Base-by-base conservation (phyloP, 1,284 basidiomycete species). In the Clitocybe nebularis region DNA sequence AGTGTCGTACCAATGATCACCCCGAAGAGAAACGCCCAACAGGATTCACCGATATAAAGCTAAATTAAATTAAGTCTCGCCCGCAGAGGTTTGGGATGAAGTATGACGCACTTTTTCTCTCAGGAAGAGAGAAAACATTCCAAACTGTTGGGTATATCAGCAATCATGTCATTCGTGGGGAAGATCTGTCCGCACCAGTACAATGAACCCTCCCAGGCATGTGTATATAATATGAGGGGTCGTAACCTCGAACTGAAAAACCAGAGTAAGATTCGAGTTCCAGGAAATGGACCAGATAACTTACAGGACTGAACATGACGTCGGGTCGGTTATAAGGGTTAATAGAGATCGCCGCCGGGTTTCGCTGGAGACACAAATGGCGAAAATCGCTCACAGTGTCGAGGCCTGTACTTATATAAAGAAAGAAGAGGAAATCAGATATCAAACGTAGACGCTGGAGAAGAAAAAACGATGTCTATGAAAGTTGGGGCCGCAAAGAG, bases 31-130 rank as follows among this genome's bases (percentile, higher is more conserved):
- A 96, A 96, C 2, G 96, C 93, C 75, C 93, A 89, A 52, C 89
- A 92, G 4, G 96, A 93, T 75, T 99, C 96, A 52, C 96, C 96
- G 49, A 98, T 83, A 60, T 97, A 99, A 22, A 97, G 68, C 74
- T 87, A 50, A 20, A 20, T 16, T 16, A 10, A 8, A 13, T 38
- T 20, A 23, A 22, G 25, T 22, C 36, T 37, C 21, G 33, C 33
- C 21, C 16, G 21, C 20, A 26, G n/a, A 21, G 4, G 22, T 48
- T 20, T 36, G 5, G 14, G 5, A 19, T 17, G 32, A 5, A 21
- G 41, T 13, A 21, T 13, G 25, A 49, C 71, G 33, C 43, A 84
- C 85, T 71, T 79, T 84, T 70, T 97, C 93, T 60, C 94, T 87
- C 59, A 99, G 80, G 55, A 97, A 83, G 16, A 94, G 76, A 7